phyloP scores from a whole-genome alignment of 73 alveolate species.

The Blepharisma japonicum region DNA sequence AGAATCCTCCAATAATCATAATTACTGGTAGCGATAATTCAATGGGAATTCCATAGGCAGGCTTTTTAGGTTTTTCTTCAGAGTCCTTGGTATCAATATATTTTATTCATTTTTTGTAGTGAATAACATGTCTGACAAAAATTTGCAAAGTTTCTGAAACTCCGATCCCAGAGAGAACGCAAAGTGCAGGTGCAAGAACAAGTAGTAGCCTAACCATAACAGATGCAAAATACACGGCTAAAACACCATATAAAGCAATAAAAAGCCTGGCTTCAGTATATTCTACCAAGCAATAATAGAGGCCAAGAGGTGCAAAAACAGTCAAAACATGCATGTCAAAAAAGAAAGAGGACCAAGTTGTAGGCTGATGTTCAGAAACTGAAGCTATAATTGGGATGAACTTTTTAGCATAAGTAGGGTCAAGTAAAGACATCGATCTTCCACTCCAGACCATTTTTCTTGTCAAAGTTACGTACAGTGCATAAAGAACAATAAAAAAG shows the following conservation, averaged over 20 bases:
- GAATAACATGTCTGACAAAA: background rate
- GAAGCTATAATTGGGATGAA: constrained; percentile 86
- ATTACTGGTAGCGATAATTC: constrained; percentile 53
- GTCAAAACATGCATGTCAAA: constrained; percentile 74
- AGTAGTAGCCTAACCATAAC: constrained; percentile 61
- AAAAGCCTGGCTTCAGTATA: constrained; percentile 57
- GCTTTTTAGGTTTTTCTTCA: background rate
- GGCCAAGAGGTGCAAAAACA: constrained; percentile 80
- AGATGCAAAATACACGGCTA: constrained; percentile 42
- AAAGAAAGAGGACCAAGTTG: constrained; percentile 53
- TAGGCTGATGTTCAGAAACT: constrained; percentile 88
- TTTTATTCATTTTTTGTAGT: background rate
- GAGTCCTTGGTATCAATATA: background rate
- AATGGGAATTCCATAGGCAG: background rate
- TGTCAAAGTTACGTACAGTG: background rate
- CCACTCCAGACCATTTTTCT: constrained; percentile 81
- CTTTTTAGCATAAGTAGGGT: constrained; percentile 87
- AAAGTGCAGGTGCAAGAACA: constrained; percentile 58
- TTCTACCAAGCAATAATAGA: constrained; percentile 75
- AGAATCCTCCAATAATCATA: constrained; percentile 56
- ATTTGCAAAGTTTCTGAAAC: constrained; percentile 50
- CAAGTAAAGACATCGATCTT: constrained; percentile 73
- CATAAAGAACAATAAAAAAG: background rate
- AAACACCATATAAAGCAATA: constrained; percentile 40
- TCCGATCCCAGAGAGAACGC: constrained; percentile 60